phyloP scores from a whole-genome alignment of 2,329 filamentous ascomycete species.

The Diaporthe sp. region DNA sequence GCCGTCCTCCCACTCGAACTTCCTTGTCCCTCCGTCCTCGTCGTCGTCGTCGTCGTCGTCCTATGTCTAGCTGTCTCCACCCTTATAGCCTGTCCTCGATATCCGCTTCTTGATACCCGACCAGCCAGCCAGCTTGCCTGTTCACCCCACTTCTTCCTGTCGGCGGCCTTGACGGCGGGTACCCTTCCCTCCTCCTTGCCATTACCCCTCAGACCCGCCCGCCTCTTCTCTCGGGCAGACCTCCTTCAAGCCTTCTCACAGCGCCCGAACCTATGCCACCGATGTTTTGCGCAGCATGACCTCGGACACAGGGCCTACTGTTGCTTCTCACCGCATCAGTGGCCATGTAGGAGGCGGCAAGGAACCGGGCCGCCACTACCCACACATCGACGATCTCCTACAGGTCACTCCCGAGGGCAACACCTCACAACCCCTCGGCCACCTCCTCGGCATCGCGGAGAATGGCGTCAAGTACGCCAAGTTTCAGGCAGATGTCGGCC shows the following conservation, averaged over 20 bases:
- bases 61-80: not conserved
- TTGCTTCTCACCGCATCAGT: slow-evolving; percentile 25
- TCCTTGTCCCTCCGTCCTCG: not conserved
- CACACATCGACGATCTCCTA: slow-evolving; percentile 65
- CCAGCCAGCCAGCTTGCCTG: not conserved
- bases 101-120: slow-evolving; percentile 1
- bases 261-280: not conserved
- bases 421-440: slow-evolving; percentile 61
- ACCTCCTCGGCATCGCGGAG: slow-evolving; percentile 64
- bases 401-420: slow-evolving; percentile 59
- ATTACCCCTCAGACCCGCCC: not conserved
- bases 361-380: slow-evolving; percentile 47
- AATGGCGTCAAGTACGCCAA: slow-evolving; percentile 68
- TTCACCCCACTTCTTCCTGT: not conserved
- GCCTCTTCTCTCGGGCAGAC: not conserved
- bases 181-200: not conserved
- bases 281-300: slow-evolving; percentile 25
- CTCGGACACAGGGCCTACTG: slow-evolving; percentile 16
- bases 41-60: not conserved
- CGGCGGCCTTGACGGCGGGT: not conserved
- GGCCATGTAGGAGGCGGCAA: slow-evolving; percentile 21
- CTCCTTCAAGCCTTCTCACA: not conserved
- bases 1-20: not conserved
- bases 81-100: not conserved
- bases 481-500: slow-evolving; percentile 69